Percentiles rank a stretch among this genome's conserved stretches.
Conservation (phyloP, 352 stramenopile species). For the Globisporangium alternatum region DNA sequence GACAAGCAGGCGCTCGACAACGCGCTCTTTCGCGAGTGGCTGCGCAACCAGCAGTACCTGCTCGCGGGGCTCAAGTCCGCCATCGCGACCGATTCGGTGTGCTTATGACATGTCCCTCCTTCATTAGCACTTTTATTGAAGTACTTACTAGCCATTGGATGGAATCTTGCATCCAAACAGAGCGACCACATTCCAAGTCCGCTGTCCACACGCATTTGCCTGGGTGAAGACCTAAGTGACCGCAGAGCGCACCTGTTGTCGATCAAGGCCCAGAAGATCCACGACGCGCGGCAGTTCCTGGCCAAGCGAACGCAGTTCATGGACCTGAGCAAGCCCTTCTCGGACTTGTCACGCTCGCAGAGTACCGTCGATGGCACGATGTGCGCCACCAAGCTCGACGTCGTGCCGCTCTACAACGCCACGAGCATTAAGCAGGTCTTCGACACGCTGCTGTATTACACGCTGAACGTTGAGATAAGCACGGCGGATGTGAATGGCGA, state of each 20-base stretch:
- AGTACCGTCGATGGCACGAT: background rate
- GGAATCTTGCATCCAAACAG: background rate
- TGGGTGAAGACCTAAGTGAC: background rate
- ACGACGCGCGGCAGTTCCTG: slow-evolving; percentile 20
- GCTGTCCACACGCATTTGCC: background rate
- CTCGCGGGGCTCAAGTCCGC: slow-evolving; percentile 9
- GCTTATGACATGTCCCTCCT: background rate
- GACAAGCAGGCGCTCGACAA: background rate
- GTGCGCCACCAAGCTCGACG: slow-evolving; percentile 28
- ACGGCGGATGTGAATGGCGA: slow-evolving; percentile 11
- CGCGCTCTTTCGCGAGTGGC: background rate
- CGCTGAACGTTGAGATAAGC: slow-evolving; percentile 14
- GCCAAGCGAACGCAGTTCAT: slow-evolving; percentile 20
- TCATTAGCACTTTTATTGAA: background rate
- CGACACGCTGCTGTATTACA: slow-evolving; percentile 9
- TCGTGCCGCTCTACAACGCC: slow-evolving; percentile 10
- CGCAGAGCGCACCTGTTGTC: background rate
- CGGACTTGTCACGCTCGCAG: slow-evolving; percentile 39
- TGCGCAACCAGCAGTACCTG: slow-evolving; percentile 6
- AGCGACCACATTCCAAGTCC: background rate
- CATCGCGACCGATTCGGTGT: slow-evolving; percentile 1
- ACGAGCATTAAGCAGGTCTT: slow-evolving; percentile 15
- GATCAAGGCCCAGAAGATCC: slow-evolving; percentile 3
- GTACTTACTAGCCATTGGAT: no score
- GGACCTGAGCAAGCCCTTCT: slow-evolving; percentile 19